Percentiles rank a stretch among this genome's conserved stretches.
These are phyloP conservation scores for Saksenaea vasiformis DNA, from an alignment of 371 early-diverging fungal genomes.

Conservation along the genomic window DNA sequence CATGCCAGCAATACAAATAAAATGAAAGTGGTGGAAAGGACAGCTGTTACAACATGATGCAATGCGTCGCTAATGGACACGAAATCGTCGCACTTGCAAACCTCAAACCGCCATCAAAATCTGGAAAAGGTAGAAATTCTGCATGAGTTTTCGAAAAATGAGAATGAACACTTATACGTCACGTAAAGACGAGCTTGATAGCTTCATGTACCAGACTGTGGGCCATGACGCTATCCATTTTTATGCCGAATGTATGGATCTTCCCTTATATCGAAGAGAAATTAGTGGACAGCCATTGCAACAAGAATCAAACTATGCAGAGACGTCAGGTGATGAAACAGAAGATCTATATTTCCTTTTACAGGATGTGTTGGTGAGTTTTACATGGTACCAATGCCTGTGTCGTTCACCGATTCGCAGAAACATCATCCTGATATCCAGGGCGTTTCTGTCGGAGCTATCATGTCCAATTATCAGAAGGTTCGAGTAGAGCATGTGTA, in stretches of 20 bases:
- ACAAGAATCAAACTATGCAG: constrained; percentile 67
- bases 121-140: constrained; percentile 59
- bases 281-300: constrained; percentile 77
- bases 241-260: constrained; percentile 86
- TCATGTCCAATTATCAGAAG: constrained; percentile 97
- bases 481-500: constrained; percentile 97
- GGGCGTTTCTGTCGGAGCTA: constrained; percentile 98
- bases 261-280: constrained; percentile 87
- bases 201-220: constrained; percentile 99
- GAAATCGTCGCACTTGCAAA: constrained; percentile 94
- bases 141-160: not conserved
- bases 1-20: not conserved
- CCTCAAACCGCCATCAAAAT: constrained; percentile 73
- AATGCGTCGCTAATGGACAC: constrained; percentile 95
- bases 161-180: not conserved
- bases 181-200: constrained; percentile 87
- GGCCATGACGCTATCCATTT: constrained; percentile 91
- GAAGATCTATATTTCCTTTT: constrained; percentile 93
- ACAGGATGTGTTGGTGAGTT: constrained; percentile 61
- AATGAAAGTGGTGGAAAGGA: constrained; percentile 98
- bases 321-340: constrained; percentile 87
- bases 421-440: constrained; percentile 77
- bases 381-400: not conserved
- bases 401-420: constrained; percentile 22
- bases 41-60: constrained; percentile 95